Conservation (phyloP, 176 grass and related monocot genomes). For the Lolium rigidum region DNA sequence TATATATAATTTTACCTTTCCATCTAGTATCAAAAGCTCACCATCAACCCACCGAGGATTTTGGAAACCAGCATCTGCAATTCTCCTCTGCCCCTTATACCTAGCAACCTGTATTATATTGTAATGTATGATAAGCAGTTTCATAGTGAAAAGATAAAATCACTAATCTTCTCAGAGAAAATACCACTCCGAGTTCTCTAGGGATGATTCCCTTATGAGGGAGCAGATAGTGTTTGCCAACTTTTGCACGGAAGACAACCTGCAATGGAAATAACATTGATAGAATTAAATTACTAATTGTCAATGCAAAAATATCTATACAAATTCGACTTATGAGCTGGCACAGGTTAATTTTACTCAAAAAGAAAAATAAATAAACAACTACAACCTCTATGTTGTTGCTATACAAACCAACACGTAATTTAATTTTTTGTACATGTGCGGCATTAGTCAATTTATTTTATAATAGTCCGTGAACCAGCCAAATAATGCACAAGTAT, state of each 20-base stretch:
- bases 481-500: conserved; percentile 18
- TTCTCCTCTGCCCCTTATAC: conserved; percentile 82
- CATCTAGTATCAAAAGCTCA: conserved; percentile 90
- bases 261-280: conserved; percentile 40
- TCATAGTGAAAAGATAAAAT: conserved; percentile 35
- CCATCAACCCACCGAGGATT: conserved; percentile 92
- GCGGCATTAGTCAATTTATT: not conserved
- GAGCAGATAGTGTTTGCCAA: conserved; percentile 84
- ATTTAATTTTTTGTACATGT: not conserved
- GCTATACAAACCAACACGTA: conserved; percentile 4
- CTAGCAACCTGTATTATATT: conserved; percentile 74
- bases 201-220: conserved; percentile 97
- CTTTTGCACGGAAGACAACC: conserved; percentile 89
- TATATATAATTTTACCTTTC: conserved; percentile 73
- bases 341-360: not conserved
- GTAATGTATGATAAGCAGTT: conserved; percentile 33
- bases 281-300: not conserved
- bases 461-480: conserved; percentile 2
- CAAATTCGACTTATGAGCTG: not conserved
- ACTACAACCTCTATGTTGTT: not conserved
- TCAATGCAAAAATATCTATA: not conserved
- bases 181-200: conserved; percentile 98
- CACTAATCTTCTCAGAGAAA: conserved; percentile 14
- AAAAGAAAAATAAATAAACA: not conserved
- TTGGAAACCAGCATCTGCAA: conserved; percentile 73